Base-by-base conservation (phyloP, 371 early-diverging fungal species). In the Mucor racemosus region DNA sequence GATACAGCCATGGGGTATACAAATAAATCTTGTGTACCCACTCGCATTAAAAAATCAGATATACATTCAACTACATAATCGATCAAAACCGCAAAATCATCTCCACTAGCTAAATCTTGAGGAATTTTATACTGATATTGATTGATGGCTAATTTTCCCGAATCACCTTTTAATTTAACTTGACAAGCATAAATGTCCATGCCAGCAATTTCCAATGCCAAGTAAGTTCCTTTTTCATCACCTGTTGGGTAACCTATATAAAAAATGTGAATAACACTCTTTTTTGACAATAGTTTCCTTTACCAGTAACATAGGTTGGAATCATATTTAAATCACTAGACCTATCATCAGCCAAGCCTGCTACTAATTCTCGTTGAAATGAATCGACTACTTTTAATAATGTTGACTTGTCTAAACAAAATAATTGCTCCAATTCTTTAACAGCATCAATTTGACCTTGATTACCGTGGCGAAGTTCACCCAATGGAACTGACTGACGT, bases 171-270 rank as follows among this genome's bases (percentile, higher is more conserved):
- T 40, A 83, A 63, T 54, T 77, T 76, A n/a, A 83, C 80, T 67
- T 83, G 84, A 60, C 81, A 80, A 3, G 73, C 84, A 62, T 79
- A 80, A 31, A 83, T 76, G 36, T 83, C 84, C 76, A 95, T 92
- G 35, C 96, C 97, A 38, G 94, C 95, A 62, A 97, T 86, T 77
- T 97, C 98, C 57, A 97, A 84, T 33, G 96, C 96, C 48, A 97
- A 80, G 77, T 88, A 95, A n/a, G 89, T 87, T 21, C 96, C 97
- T 39, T 86, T 89, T 67, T 97, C 97, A 60, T 84, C 71, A 21
- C 97, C 97, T 31, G 88, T 90, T n/a, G 97, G 97, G 26, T 90
- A 76, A 4, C 84, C 84, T 83, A 64, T 19, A 19, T 21, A 36
- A 31, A 59, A 26, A 5, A 5, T 11, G n/a, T n/a, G 5, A 35